These are phyloP conservation scores for Pythium insidiosum DNA, from an alignment of 352 stramenopile genomes.

Conservation along the genomic window DNA sequence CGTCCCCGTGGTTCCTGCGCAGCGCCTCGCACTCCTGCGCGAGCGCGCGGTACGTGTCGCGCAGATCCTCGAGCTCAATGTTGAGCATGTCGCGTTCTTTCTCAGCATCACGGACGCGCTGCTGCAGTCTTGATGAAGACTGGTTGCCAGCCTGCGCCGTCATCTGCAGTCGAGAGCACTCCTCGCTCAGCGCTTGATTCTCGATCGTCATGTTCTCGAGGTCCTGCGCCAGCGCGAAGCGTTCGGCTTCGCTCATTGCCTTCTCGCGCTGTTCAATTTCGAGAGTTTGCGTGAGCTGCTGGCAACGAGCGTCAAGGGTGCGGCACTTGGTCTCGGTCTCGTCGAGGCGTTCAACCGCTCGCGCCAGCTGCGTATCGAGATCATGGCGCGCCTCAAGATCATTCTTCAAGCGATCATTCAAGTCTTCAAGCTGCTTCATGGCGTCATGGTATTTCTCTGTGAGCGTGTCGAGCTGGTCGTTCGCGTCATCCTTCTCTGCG, in stretches of 20 bases:
- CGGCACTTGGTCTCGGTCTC: conserved; percentile 36
- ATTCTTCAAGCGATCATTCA: conserved; percentile 34
- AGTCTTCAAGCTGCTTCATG: conserved; percentile 40
- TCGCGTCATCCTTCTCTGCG: conserved; percentile 58
- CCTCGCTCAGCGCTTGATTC: conserved; percentile 79
- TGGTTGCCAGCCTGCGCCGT: conserved; percentile 40
- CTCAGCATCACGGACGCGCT: conserved; percentile 45
- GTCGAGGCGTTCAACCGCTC: conserved; percentile 50
- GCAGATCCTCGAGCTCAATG: conserved; percentile 72
- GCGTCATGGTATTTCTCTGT: conserved; percentile 68
- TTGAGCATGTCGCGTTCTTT: conserved; percentile 57
- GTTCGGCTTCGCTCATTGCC: conserved; percentile 55
- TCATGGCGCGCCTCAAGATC: conserved; percentile 21
- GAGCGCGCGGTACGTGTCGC: conserved; percentile 61
- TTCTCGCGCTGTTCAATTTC: conserved; percentile 51
- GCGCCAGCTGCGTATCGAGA: conserved; percentile 51
- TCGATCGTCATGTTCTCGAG: conserved; percentile 86
- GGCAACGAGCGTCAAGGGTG: conserved; percentile 29
- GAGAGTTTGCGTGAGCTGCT: conserved; percentile 43
- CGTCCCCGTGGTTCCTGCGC: conserved; percentile 42
- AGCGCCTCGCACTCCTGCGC: conserved; percentile 70
- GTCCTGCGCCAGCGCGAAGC: conserved; percentile 59
- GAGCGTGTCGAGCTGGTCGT: conserved; percentile 58
- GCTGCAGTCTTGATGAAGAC: conserved; percentile 44
- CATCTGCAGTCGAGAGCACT: conserved; percentile 58